A percentile compares a stretch with the other conserved stretches of the same genome.
Evolutionary conservation across 345 rosid genomes (phyloP).

Genomic region (Ricinus communis): DNA sequence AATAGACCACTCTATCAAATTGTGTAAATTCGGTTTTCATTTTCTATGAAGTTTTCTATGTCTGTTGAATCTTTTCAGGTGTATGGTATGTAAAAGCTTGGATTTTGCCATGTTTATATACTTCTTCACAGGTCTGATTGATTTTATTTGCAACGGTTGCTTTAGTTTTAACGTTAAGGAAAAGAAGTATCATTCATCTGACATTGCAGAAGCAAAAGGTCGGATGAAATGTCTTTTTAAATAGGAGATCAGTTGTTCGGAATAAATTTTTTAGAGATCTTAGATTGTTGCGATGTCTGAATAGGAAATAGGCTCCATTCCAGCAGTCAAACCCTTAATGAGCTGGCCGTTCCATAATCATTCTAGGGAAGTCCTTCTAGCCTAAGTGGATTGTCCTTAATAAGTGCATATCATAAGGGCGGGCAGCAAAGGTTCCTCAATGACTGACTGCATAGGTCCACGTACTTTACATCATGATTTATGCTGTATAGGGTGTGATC

Average conservation of each 20-base stretch:
- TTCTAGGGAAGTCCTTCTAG: not conserved
- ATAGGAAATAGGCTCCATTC: not conserved
- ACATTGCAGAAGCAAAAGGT: not conserved
- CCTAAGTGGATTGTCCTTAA: not conserved
- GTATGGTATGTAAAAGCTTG: not conserved
- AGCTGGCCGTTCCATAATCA: not conserved
- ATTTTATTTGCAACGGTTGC: no score
- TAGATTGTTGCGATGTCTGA: not conserved
- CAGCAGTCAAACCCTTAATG: not conserved
- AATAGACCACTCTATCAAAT: not conserved
- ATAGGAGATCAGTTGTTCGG: no score
- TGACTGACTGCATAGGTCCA: no score
- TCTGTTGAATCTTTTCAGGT: not conserved
- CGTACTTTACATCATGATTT: no score
- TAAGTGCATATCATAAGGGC: not conserved
- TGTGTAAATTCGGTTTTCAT: conserved; percentile 4
- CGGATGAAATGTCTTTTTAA: no score
- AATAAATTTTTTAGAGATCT: not conserved
- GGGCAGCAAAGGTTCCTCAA: no score
- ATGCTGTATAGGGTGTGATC: no score
- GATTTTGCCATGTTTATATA: no score
- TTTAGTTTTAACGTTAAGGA: no score
- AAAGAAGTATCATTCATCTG: no score
- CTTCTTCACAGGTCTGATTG: no score
- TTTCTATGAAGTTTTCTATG: not conserved